Evolutionary conservation across 2,329 filamentous ascomycete species (phyloP).

Genomic region (Clonostachys byssicola): DNA sequence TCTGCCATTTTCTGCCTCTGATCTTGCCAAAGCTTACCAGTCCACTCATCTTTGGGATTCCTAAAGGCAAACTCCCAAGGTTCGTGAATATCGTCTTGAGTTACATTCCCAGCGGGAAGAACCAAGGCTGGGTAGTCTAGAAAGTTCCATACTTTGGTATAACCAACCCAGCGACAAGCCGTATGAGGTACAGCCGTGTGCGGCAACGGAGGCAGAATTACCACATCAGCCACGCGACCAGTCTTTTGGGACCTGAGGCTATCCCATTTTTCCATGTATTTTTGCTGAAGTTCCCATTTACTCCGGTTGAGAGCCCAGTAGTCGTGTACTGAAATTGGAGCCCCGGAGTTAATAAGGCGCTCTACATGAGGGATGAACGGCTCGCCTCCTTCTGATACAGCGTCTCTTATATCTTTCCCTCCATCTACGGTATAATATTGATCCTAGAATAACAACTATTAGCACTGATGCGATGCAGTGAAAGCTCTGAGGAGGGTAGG

Average conservation of each 20-base stretch:
- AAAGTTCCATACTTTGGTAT: slow-evolving; percentile 22
- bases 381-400: slow-evolving; percentile 50
- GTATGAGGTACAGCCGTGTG: slow-evolving; percentile 48
- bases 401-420: slow-evolving; percentile 55
- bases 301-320: slow-evolving; percentile 65
- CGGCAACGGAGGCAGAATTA: slow-evolving; percentile 56
- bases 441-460: slow-evolving; percentile 30
- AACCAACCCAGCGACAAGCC: slow-evolving; percentile 40
- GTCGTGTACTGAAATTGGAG: slow-evolving; percentile 55
- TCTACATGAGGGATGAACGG: slow-evolving; percentile 56
- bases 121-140: slow-evolving; percentile 18
- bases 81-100: slow-evolving; percentile 28
- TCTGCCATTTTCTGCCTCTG: slow-evolving; percentile 8
- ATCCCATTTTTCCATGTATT: slow-evolving; percentile 57
- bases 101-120: slow-evolving; percentile 24
- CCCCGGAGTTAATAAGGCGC: slow-evolving; percentile 44
- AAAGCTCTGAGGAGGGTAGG: slow-evolving; percentile 1
- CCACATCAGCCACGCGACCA: slow-evolving; percentile 44
- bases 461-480: background rate
- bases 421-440: slow-evolving; percentile 59
- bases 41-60: slow-evolving; percentile 10
- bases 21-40: slow-evolving; percentile 7
- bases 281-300: slow-evolving; percentile 34
- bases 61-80: slow-evolving; percentile 11
- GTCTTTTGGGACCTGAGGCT: slow-evolving; percentile 29